Percentiles rank a stretch among this genome's conserved stretches.
These are phyloP conservation scores for Eucalyptus marginata DNA, from an alignment of 345 rosid genomes.

Conservation along the genomic window DNA sequence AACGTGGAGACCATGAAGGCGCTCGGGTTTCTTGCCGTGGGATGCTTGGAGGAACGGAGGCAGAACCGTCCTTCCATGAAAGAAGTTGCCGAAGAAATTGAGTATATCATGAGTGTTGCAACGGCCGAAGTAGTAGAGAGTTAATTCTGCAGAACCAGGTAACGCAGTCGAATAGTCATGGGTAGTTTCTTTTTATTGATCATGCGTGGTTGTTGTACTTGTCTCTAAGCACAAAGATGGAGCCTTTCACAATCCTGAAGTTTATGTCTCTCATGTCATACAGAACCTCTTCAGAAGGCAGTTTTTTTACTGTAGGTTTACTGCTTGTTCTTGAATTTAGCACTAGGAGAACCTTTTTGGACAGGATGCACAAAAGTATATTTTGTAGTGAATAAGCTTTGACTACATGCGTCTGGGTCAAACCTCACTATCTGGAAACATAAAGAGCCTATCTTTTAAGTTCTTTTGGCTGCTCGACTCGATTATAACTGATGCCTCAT, in stretches of 20 bases:
- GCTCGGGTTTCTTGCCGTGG: slow-evolving; percentile 21
- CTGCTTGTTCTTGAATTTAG: not conserved
- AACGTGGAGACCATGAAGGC: slow-evolving; percentile 46
- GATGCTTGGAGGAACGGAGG: slow-evolving; percentile 48
- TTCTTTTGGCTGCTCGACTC: not conserved
- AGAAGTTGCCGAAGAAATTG: slow-evolving; percentile 41
- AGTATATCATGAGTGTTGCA: slow-evolving; percentile 21
- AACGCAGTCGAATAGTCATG: not conserved
- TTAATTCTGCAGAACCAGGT: not conserved
- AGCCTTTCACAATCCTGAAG: not conserved
- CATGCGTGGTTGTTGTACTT: not conserved
- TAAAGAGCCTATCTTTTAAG: not conserved
- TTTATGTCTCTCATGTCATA: not conserved
- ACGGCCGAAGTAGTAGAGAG: not conserved
- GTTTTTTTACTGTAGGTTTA: not conserved
- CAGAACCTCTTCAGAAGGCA: not conserved
- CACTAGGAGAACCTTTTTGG: not conserved
- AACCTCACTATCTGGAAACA: not conserved
- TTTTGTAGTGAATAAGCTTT: not conserved
- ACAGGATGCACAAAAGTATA: not conserved
- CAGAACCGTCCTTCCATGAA: slow-evolving; percentile 61
- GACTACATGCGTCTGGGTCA: not conserved
- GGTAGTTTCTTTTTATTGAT: not conserved
- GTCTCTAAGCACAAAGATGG: not conserved
- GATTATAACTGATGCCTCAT: not conserved